Base-by-base conservation (phyloP, 2,329 filamentous ascomycete genomes). In the Aspergillus brasiliensis region DNA sequence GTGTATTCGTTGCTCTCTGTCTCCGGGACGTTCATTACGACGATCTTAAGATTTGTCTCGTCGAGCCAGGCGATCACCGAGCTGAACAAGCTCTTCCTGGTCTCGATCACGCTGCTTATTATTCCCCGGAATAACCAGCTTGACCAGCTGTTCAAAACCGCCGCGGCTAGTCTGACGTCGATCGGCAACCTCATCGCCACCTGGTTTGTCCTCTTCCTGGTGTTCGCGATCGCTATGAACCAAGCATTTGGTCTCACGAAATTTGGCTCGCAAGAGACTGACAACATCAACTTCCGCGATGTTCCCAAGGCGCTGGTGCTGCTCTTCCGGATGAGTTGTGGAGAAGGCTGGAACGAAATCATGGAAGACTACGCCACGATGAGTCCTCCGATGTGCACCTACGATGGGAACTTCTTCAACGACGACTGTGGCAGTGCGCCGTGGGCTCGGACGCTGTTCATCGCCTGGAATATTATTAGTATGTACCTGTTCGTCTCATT, bases 401-500 rank as follows among this genome's bases (percentile, higher is more conserved):
- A 88, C 19, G 84, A 84, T 37, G 71, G 80, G 1, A 83, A 84
- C 40, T 97, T 97, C 76, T 94, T 92, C 70, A 81, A 91, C 44
- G 95, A 92, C 69, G 96, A 99, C 77, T 99, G 95, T 71, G 95
- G 95, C 60, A 97, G 94, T 78, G 85, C 88, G 53, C 85, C 87
- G 40, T 99, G 95, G 92, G 92, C 95, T 7, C 85, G 92, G 54
- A 86, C 88, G 34, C 82, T 99, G 8, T 99, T 99, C 80, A 92
- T 98, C 59, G 87, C 90, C 4, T 99, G 95, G 95, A 99, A 99
- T 80, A 94, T 99, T 70, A 85, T 99, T 77, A 98, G 94, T 90
- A 99, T 99, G 95, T 99, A 99, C 79, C 96, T 99, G 71, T 99
- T 99, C 71, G 94, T 98, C 72, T 97, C 94, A 72, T 81, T 99